A percentile compares a stretch with the other conserved stretches of the same genome.
phyloP scores from a whole-genome alignment of 139 green algal species.

The Asterochloris sp. region DNA sequence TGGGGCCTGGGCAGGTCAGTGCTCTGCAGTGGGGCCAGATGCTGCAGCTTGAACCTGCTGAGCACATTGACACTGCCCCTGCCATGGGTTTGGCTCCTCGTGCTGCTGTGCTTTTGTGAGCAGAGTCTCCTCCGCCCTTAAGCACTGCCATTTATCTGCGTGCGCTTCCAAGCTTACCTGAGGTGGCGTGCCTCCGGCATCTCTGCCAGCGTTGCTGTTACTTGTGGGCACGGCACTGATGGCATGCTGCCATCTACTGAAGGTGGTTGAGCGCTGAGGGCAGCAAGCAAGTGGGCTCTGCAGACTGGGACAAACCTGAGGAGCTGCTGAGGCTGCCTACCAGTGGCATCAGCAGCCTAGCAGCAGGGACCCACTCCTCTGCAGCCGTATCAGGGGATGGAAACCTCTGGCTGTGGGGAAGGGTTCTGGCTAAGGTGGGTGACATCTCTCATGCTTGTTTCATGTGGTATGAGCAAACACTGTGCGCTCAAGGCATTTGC shows the following conservation, averaged over 20 bases:
- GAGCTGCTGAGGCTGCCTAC: conserved; percentile 32
- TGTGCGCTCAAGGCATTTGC: background rate
- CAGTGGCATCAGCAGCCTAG: conserved; percentile 28
- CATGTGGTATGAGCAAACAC: background rate
- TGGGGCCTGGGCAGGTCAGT: conserved; percentile 50
- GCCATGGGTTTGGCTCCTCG: background rate
- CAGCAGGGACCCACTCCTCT: conserved; percentile 41
- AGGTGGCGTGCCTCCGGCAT: background rate
- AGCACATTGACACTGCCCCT: background rate
- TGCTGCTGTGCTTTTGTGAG: background rate
- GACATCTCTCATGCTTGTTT: background rate
- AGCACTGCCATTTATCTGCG: background rate
- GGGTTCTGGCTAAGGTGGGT: conserved; percentile 33
- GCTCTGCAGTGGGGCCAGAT: background rate
- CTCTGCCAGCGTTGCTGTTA: background rate
- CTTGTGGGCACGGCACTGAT: background rate
- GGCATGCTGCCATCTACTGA: background rate
- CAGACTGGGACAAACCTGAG: conserved; percentile 22
- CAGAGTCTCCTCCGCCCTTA: background rate
- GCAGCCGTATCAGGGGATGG: conserved; percentile 48
- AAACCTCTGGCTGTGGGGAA: conserved; percentile 56
- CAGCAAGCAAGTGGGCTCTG: background rate
- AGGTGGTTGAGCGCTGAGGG: conserved; percentile 13
- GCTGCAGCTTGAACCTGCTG: background rate
- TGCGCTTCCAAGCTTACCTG: background rate